Evolutionary conservation across 768 basidiomycete species (phyloP).

Genomic region (Xerocomus spinulosus): DNA sequence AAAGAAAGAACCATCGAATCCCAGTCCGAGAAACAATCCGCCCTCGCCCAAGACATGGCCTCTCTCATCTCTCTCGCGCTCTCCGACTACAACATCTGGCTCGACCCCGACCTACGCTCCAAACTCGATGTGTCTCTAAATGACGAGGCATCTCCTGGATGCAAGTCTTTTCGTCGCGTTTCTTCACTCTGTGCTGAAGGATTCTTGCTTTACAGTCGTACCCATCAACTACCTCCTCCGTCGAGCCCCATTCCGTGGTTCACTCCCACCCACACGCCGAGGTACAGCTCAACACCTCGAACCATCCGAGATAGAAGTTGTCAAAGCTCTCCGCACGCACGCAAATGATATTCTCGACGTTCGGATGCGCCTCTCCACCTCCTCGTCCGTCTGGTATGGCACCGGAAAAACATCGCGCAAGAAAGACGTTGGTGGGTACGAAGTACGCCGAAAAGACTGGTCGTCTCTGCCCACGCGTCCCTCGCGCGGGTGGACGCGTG

Average conservation of each 20-base stretch:
- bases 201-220: constrained; percentile 43
- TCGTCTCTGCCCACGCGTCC: constrained; percentile 15
- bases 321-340: constrained; percentile 55
- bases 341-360: constrained; percentile 49
- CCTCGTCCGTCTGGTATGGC: constrained; percentile 37
- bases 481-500: constrained; percentile 30
- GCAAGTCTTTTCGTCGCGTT: constrained; percentile 37
- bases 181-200: constrained; percentile 4
- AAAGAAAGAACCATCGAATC: constrained; percentile 20
- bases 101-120: constrained; percentile 49
- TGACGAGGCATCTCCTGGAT: constrained; percentile 33
- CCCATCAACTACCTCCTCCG: constrained; percentile 54
- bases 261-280: neutral
- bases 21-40: constrained; percentile 14
- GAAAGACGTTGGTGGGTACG: constrained; percentile 51
- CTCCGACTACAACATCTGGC: constrained; percentile 70
- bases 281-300: constrained; percentile 4
- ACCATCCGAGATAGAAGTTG: constrained; percentile 42
- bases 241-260: constrained; percentile 28
- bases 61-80: constrained; percentile 53
- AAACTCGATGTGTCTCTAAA: constrained; percentile 37
- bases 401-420: constrained; percentile 24
- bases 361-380: constrained; percentile 47
- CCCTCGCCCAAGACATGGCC: constrained; percentile 43
- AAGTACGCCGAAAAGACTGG: constrained; percentile 57